Conservation (phyloP, 2,329 filamentous ascomycete genomes). For the Endocalyx cinctus region DNA sequence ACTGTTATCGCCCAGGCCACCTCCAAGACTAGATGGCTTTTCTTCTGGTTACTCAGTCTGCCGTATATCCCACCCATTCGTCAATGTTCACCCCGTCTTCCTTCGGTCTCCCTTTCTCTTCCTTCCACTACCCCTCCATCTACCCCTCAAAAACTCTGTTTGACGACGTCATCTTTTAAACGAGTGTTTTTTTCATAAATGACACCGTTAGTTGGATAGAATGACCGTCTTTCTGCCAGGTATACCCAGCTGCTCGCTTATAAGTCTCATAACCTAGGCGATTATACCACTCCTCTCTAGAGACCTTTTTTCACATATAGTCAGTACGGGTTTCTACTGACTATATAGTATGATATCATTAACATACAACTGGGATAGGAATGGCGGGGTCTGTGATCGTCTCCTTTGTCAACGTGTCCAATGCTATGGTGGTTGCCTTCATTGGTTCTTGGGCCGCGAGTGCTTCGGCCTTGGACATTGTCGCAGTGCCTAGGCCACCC, state of each 20-base stretch:
- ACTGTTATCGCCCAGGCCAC: too few relatives aligned
- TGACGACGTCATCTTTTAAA: too few relatives aligned
- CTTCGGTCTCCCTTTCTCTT: too few relatives aligned
- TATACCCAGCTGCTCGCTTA: conserved; percentile 13
- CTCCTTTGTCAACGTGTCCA: conserved; percentile 31
- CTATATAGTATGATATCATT: too few relatives aligned
- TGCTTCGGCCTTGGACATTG: conserved; percentile 31
- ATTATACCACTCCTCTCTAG: conserved; percentile 24
- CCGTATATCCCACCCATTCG: too few relatives aligned
- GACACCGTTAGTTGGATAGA: conserved; percentile 14
- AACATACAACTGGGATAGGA: too few relatives aligned
- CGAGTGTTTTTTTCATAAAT: conserved; percentile 22
- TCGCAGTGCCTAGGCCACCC: conserved; percentile 29
- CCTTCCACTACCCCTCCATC: conserved; percentile 7
- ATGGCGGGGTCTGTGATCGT: conserved; percentile 23
- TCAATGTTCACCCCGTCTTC: too few relatives aligned
- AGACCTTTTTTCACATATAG: conserved; percentile 7
- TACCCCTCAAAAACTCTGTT: conserved; percentile 4
- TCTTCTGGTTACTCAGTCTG: too few relatives aligned
- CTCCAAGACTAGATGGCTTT: too few relatives aligned
- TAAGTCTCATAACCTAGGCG: conserved; percentile 21
- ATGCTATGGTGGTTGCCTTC: conserved; percentile 26
- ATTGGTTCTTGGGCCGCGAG: conserved; percentile 27
- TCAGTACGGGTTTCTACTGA: conserved; percentile 1
- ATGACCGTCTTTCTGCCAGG: conserved; percentile 9